Evolutionary conservation across 495 filamentous ascomycete genomes (phyloP).

Genomic region (Penicillium paxilli): DNA sequence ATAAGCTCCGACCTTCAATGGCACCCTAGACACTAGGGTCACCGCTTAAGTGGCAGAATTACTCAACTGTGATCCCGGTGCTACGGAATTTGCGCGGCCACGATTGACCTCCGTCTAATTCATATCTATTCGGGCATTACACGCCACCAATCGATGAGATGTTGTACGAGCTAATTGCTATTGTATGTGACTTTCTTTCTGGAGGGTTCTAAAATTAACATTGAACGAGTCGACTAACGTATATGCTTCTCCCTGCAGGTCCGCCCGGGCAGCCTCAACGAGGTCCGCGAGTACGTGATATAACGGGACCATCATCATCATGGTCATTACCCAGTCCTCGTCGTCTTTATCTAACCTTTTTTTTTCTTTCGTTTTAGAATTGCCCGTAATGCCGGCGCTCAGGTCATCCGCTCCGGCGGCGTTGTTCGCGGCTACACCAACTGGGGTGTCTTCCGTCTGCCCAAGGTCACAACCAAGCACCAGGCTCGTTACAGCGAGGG

Average conservation of each 20-base stretch:
- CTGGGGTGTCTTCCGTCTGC: conserved; percentile 89
- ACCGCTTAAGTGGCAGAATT: too few species aligned
- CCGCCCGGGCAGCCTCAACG: conserved; percentile 79
- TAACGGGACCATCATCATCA: conserved; percentile 1
- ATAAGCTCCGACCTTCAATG: conserved; percentile 31
- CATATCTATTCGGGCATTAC: conserved; percentile 15
- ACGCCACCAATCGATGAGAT: conserved; percentile 49
- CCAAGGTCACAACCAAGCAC: conserved; percentile 69
- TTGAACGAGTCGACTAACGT: conserved; percentile 6
- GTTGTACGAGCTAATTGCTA: conserved; percentile 96
- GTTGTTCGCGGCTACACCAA: conserved; percentile 90
- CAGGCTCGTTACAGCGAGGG: conserved; percentile 78
- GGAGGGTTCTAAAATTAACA: too few species aligned
- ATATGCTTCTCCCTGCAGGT: conserved; percentile 55
- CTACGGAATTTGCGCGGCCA: too few species aligned
- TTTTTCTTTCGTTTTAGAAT: conserved; percentile 53
- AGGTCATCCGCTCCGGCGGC: conserved; percentile 81
- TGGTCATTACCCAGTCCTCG: neutral
- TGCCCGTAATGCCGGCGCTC: conserved; percentile 78
- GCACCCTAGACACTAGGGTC: too few species aligned
- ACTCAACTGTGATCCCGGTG: too few species aligned
- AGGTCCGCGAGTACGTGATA: conserved; percentile 88
- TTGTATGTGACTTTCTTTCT: conserved; percentile 58
- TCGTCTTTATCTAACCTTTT: conserved; percentile 18
- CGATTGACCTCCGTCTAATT: conserved; percentile 14